These are phyloP conservation scores for Aspergillus haitiensis DNA, from an alignment of 495 filamentous ascomycete genomes.

Conservation along the genomic window DNA sequence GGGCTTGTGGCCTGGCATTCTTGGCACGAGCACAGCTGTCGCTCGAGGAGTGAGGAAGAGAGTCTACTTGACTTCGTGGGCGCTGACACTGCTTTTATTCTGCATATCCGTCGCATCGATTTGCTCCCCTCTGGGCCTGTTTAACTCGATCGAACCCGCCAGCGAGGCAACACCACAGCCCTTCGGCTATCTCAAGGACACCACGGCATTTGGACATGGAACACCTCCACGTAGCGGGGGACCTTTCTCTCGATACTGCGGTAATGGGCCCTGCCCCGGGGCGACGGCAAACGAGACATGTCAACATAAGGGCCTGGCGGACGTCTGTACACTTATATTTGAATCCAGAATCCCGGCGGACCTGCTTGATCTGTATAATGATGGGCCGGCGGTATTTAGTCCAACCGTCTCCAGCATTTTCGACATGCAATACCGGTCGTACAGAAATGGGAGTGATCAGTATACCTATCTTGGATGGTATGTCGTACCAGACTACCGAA, in stretches of 20 bases:
- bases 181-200: conserved; percentile 30
- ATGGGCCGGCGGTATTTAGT: conserved; percentile 22
- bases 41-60: conserved; percentile 12
- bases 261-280: conserved; percentile 4
- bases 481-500: conserved; percentile 19
- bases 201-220: conserved; percentile 20
- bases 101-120: conserved; percentile 25
- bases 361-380: conserved; percentile 33
- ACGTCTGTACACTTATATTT: conserved; percentile 5
- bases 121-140: conserved; percentile 37
- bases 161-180: not conserved
- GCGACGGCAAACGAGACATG: not conserved
- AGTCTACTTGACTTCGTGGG: conserved; percentile 11
- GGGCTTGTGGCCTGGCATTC: conserved; percentile 30
- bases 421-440: conserved; percentile 43
- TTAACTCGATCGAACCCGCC: conserved; percentile 20
- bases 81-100: conserved; percentile 14
- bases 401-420: conserved; percentile 41
- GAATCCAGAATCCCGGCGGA: conserved; percentile 27
- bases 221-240: conserved; percentile 18
- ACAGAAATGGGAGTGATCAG: conserved; percentile 12
- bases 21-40: conserved; percentile 26
- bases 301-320: not conserved
- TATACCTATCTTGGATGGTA: conserved; percentile 12
- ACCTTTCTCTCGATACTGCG: conserved; percentile 18